Base-by-base conservation (phyloP, 176 grass and related monocot genomes). In the Paspalum notatum region DNA sequence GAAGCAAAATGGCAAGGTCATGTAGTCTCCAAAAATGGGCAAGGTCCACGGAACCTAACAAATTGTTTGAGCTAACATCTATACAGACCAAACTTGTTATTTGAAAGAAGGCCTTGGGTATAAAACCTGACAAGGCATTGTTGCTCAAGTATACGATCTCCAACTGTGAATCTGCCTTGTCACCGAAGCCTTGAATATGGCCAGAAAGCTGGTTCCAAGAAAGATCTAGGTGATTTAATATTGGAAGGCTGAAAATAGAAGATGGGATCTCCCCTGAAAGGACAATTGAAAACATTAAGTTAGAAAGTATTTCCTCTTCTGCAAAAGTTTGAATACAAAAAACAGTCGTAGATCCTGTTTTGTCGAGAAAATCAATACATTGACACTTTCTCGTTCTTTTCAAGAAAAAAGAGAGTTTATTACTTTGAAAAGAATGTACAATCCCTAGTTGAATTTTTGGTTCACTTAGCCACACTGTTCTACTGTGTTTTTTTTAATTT, bases 1-100 rank as follows among this genome's bases (percentile, higher is more conserved):
- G 80, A 47, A 27, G 3, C 77, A 85, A 66, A 47, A 0, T 0
- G 0, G 1, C 0, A 1, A 82, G 50, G 4, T 82, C 75, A 7
- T 1, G 27, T 57, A 85, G 54, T 54, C 50, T 63, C 21, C 13
- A 5, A 10, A 90, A 56, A 0, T 44, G 64, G 14, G 37, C 2
- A 57, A 86, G 39, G 20, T 90, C 62, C 49, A 90, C 44, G 3
- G 40, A 46, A 27, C 64, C 87, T 47, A 9, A 60, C 26, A 90
- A 58, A 2, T 59, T 77, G 72, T 90, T 90, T 1, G 0, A 14
- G 0, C n/a, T 65, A 54, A 82, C 1, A 13, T 83, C 58, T 10
- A 74, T 11, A 1, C 0, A 0, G 0, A 6, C n/a, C n/a, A 74
- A 54, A 15, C 27, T 72, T 73, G 46, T 82, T 18, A 82, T 27